Evolutionary conservation across 1,139 yeast genomes (phyloP), one percentile per base, ranked within the genome.

Genomic region (Geotrichum citri-aurantii): DNA sequence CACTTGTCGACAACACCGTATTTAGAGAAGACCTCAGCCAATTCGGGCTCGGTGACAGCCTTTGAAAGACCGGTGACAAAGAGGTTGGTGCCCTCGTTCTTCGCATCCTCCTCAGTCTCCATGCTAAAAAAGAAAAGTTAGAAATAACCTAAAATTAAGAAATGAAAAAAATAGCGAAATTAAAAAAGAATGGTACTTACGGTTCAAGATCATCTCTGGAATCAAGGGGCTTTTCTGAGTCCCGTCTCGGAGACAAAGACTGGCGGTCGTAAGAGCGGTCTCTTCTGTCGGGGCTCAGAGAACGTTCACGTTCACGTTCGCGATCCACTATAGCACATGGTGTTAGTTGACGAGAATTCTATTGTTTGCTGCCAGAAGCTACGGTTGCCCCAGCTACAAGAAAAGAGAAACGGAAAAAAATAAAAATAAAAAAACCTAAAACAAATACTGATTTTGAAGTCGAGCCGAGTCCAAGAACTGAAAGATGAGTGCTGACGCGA

Each of bases 21-120:
- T 58, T 68, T 69, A 52, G 68, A 54, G 59, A 73, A 74, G 31
- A 73, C 60, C 24, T 73, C 75, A 47, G 65, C 65, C 24, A 74
- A 66, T 54, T 72, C 71, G 7, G 61, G 51, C 59, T 73, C 75
- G 26, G 68, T 67, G 47, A 74, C 69, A 4, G 72, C 64, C 33
- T 69, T 64, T 19, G 75, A 64, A 53, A 74, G 61, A 3, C 77
- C 77, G 17, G 76, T 69, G 26, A 74, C 76, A 63, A 73, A 74
- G 58, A 74, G 62, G 60, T 73, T 74, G 54, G 75, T 73, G 2
- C 77, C 77, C 53, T 68, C 71, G 59, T 73, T 72, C 48, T 61
- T 62, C 19, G 69, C 66, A 48, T 70, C 74, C 12, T 56, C 61
- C 7, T 64, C 66, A 42, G 55, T 59, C 26, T 53, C 21, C 26